Percentiles rank a stretch among this genome's conserved stretches.
phyloP scores from a whole-genome alignment of 202 grass and related monocot genomes.

The Setaria italica region DNA sequence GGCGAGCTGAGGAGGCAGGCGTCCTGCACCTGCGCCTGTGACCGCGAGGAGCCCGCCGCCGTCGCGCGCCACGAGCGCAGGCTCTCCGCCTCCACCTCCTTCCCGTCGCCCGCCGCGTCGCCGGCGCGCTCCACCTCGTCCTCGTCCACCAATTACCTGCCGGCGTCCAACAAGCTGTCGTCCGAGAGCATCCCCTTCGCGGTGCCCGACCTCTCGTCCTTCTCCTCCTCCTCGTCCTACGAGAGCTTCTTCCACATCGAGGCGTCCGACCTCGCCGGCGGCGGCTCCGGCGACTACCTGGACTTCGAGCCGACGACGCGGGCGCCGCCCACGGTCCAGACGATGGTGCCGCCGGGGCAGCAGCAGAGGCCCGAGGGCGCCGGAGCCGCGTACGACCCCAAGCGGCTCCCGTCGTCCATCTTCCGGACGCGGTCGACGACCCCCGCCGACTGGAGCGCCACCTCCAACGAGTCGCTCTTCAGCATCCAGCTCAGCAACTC shows the following conservation, averaged over 20 bases:
- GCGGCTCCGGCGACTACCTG: background rate
- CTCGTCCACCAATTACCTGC: background rate
- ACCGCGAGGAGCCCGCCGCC: background rate
- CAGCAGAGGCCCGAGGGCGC: background rate
- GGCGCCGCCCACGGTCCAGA: conserved; percentile 48
- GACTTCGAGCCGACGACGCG: conserved; percentile 8
- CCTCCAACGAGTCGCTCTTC: conserved; percentile 76
- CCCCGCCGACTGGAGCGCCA: conserved; percentile 64
- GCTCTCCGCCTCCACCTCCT: conserved; percentile 33
- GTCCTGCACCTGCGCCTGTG: background rate
- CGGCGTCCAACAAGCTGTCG: conserved; percentile 33
- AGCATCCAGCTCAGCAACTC: conserved; percentile 66
- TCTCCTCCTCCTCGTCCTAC: conserved; percentile 43
- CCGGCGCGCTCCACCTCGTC: conserved; percentile 11
- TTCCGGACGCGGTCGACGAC: conserved; percentile 55
- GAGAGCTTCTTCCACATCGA: conserved; percentile 55
- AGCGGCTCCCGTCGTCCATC: conserved; percentile 65
- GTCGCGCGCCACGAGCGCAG: conserved; percentile 18
- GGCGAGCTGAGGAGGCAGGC: background rate
- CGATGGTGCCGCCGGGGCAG: conserved; percentile 24
- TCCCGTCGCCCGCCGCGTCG: conserved; percentile 23
- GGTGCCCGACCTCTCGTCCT: conserved; percentile 20
- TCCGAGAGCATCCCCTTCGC: conserved; percentile 47
- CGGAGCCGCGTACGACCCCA: conserved; percentile 47
- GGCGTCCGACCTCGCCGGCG: background rate